Evolutionary conservation across 176 grass and related monocot species (phyloP).

Genomic region (Eleusine indica): DNA sequence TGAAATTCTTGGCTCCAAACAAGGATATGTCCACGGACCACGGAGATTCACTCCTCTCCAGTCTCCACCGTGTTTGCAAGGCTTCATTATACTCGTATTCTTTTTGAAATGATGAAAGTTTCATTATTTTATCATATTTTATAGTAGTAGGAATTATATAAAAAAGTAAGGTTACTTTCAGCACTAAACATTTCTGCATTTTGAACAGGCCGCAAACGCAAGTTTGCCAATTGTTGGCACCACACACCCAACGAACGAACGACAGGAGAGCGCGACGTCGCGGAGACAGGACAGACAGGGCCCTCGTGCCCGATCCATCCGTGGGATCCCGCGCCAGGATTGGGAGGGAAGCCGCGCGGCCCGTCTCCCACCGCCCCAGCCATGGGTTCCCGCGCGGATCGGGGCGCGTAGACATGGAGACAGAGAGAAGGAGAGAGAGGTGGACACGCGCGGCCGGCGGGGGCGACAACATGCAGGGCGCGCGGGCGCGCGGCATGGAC

Average conservation of each 20-base stretch:
- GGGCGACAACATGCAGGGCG: conserved; percentile 7
- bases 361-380: conserved; percentile 14
- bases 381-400: conserved; percentile 49
- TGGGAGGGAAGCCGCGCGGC: conserved; percentile 19
- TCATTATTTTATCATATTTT: background rate
- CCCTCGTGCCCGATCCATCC: conserved; percentile 38
- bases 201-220: background rate
- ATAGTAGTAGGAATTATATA: background rate
- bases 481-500: conserved; percentile 40
- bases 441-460: background rate
- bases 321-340: conserved; percentile 51
- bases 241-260: conserved; percentile 9
- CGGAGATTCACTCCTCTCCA: no score
- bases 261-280: conserved; percentile 34
- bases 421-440: background rate
- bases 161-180: background rate
- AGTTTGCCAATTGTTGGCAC: background rate
- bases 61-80: conserved; percentile 3
- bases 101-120: background rate
- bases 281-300: conserved; percentile 12
- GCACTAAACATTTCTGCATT: background rate
- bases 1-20: background rate
- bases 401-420: conserved; percentile 25
- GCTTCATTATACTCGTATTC: no score
- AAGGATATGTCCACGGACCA: background rate